These are phyloP conservation scores for Colletotrichum sp. DNA, from an alignment of 2,329 filamentous ascomycete species.

Conservation along the genomic window DNA sequence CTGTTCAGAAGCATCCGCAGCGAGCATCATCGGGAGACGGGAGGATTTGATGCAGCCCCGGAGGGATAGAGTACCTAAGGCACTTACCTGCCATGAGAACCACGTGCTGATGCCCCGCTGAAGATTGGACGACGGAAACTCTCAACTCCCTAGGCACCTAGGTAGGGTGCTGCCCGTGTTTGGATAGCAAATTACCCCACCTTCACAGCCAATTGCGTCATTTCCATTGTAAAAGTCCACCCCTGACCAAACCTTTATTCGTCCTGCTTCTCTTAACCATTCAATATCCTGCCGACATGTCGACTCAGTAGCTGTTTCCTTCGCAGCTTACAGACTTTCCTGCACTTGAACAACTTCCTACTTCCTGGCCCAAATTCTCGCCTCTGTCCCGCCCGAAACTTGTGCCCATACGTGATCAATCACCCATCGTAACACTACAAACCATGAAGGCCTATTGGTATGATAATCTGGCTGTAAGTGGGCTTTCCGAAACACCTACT, in stretches of 20 bases:
- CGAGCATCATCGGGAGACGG: background rate
- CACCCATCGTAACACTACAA: background rate
- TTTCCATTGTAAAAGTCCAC: background rate
- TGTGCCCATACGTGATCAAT: background rate
- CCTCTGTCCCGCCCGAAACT: background rate
- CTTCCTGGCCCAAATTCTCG: background rate
- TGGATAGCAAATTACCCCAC: slow-evolving; percentile 2
- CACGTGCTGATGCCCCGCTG: background rate
- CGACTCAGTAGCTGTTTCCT: background rate
- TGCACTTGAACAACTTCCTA: background rate
- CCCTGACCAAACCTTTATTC: background rate
- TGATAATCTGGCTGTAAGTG: slow-evolving; percentile 58
- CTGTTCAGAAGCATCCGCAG: background rate
- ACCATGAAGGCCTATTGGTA: slow-evolving; percentile 64
- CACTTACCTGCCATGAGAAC: background rate
- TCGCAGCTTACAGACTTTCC: background rate
- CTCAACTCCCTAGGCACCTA: background rate
- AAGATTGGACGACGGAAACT: background rate
- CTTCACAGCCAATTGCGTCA: slow-evolving; percentile 9
- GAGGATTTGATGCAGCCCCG: background rate
- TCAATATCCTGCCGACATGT: background rate
- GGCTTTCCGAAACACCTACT: background rate
- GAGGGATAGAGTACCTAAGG: background rate
- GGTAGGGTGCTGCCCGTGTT: background rate
- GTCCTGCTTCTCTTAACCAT: background rate